Conservation (phyloP, 768 basidiomycete species). For the Amanita muscaria region DNA sequence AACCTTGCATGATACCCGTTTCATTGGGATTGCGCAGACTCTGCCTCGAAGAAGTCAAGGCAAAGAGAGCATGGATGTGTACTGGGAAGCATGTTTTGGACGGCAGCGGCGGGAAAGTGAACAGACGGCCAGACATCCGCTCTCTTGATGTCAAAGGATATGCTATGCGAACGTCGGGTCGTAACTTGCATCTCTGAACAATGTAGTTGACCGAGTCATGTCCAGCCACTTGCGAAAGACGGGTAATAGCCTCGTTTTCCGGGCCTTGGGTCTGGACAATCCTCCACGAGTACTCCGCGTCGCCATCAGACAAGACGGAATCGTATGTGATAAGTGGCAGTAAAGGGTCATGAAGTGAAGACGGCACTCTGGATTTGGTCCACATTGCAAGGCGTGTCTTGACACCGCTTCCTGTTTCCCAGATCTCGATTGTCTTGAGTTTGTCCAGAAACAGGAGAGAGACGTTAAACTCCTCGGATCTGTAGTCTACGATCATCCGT, state of each 20-base stretch:
- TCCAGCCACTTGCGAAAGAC: too few species aligned
- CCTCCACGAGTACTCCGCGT: conserved; percentile 19
- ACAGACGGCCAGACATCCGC: too few species aligned
- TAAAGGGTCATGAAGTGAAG: neutral
- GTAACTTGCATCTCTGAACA: conserved; percentile 32
- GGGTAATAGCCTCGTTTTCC: conserved; percentile 1
- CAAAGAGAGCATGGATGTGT: conserved; percentile 40
- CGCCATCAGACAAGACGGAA: too few species aligned
- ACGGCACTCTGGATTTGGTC: conserved; percentile 6
- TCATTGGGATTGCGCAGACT: conserved; percentile 35
- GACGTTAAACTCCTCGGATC: too few species aligned
- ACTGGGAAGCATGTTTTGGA: conserved; percentile 34
- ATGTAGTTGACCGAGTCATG: neutral
- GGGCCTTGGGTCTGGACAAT: conserved; percentile 18
- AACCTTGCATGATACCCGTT: too few species aligned
- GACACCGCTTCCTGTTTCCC: conserved; percentile 26
- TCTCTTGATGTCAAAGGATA: too few species aligned
- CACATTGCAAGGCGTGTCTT: conserved; percentile 13
- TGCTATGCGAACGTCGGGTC: too few species aligned
- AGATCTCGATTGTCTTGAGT: conserved; percentile 30
- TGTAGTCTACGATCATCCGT: conserved; percentile 32
- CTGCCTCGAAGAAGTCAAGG: conserved; percentile 36
- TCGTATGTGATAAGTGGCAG: neutral
- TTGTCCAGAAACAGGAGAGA: conserved; percentile 34
- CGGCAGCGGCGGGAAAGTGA: conserved; percentile 41